A percentile compares a stretch with the other conserved stretches of the same genome.
These are phyloP conservation scores for Neurospora sp. DNA, from an alignment of 495 filamentous ascomycete species.

Conservation along the genomic window DNA sequence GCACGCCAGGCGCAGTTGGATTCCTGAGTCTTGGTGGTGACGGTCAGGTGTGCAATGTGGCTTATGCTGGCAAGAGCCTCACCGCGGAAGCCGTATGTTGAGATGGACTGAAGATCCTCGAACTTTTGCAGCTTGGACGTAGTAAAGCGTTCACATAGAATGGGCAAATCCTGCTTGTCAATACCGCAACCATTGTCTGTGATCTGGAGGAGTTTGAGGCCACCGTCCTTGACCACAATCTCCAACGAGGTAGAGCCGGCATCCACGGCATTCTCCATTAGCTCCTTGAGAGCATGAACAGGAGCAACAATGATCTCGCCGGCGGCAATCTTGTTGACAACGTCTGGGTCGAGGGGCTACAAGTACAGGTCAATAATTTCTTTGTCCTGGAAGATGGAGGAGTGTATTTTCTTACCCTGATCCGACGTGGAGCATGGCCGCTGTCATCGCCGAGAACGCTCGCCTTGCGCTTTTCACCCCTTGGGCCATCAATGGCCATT, in stretches of 20 bases:
- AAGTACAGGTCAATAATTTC: not conserved
- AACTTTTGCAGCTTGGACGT: conserved; percentile 94
- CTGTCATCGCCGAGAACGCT: conserved; percentile 29
- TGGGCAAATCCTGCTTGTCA: conserved; percentile 81
- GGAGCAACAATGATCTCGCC: conserved; percentile 98
- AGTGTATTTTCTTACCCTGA: conserved; percentile 38
- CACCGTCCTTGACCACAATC: conserved; percentile 88
- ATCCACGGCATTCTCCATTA: conserved; percentile 97
- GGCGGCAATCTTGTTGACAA: conserved; percentile 99
- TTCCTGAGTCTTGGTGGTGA: conserved; percentile 87
- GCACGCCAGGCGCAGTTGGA: conserved; percentile 85
- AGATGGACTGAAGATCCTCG: conserved; percentile 84
- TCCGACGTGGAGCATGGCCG: conserved; percentile 48
- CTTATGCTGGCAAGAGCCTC: conserved; percentile 98
- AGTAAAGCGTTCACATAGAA: conserved; percentile 93
- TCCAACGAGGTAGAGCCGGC: conserved; percentile 89
- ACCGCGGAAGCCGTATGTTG: conserved; percentile 94
- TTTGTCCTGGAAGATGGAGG: not conserved
- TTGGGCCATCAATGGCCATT: conserved; percentile 28
- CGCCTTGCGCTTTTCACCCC: conserved; percentile 56
- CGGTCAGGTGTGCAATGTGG: conserved; percentile 90
- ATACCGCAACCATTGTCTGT: conserved; percentile 98
- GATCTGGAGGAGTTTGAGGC: conserved; percentile 93
- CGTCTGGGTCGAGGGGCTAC: conserved; percentile 84
- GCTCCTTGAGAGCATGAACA: conserved; percentile 92